phyloP scores from a whole-genome alignment of 2,329 filamentous ascomycete species.

The Aspergillus luchuensis region DNA sequence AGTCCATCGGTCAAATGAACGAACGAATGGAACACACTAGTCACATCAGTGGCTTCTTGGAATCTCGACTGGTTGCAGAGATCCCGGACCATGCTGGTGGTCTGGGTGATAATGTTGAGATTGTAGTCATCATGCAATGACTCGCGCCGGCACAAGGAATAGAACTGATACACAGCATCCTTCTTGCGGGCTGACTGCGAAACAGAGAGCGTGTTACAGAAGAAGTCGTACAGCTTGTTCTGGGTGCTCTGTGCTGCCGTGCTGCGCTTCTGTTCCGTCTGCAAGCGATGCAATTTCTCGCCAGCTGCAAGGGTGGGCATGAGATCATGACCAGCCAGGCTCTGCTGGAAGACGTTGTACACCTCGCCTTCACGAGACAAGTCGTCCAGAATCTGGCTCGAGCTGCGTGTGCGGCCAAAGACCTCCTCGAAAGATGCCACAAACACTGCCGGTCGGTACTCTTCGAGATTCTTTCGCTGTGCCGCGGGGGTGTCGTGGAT shows the following conservation, averaged over 20 bases:
- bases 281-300: constrained; percentile 33
- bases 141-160: constrained; percentile 36
- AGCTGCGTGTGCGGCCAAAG: constrained; percentile 40
- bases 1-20: constrained; percentile 38
- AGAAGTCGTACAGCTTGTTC: constrained; percentile 40
- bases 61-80: constrained; percentile 34
- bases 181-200: constrained; percentile 26
- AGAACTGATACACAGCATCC: constrained; percentile 36
- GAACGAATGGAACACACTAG: constrained; percentile 38
- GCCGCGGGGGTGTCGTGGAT: constrained; percentile 46
- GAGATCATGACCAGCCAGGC: constrained; percentile 36
- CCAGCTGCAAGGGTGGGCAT: constrained; percentile 36
- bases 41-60: constrained; percentile 38
- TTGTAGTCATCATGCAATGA: constrained; percentile 33
- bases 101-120: constrained; percentile 33
- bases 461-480: constrained; percentile 30
- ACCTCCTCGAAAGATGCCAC: constrained; percentile 49
- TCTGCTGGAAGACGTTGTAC: constrained; percentile 43
- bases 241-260: constrained; percentile 34
- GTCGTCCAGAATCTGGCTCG: constrained; percentile 47
- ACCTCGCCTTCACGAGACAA: constrained; percentile 46
- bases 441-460: constrained; percentile 47
- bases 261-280: constrained; percentile 35
- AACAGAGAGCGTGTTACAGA: constrained; percentile 37
- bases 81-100: constrained; percentile 31